Evolutionary conservation across 2,329 filamentous ascomycete genomes (phyloP), one percentile per base, ranked within the genome.

Genomic region (Botrytis porri): DNA sequence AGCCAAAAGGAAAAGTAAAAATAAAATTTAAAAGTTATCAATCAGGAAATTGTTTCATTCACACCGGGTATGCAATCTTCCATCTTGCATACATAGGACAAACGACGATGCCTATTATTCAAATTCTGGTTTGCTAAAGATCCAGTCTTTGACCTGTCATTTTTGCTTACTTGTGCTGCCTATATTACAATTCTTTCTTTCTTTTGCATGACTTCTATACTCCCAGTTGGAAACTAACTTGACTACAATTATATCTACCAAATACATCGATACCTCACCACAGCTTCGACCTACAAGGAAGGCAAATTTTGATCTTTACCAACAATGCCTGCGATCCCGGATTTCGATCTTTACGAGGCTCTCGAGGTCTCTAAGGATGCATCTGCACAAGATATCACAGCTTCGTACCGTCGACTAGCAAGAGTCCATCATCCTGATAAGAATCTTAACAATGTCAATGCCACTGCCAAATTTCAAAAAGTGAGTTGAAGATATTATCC

Each of bases 351-450:
- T 41, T 77, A 78, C 57, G 48, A 72, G 45, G 72, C 61, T 35
- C 66, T 78, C 5, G 73, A 75, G 60, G 39, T 78, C 37, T 43
- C 37, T 2, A 63, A 43, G 37, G 43, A 62, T 32, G 75, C 77
- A 7, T 67, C 71, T n/a, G 32, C 51, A 32, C 59, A 48, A 6
- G 76, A 76, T 2, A 78, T 78, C 64, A 75, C 43, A 20, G 54
- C 32, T 7, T 66, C 73, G 8, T 77, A 76, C 35, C 69, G 74
- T 45, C 71, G 74, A 41, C 72, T 77, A 43, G 77, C 77, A 25
- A 65, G 72, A 32, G 10, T 74, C n/a, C 69, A 76, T 32, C 76
- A 77, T 43, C 75, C 76, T 0, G 77, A 78, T 69, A 78, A 77
- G 64, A 76, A 78, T 51, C 72, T 63, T 3, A 65, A 74, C 7